These are phyloP conservation scores for Thielaviopsis cerberus DNA, from an alignment of 2,329 filamentous ascomycete species.

Conservation along the genomic window DNA sequence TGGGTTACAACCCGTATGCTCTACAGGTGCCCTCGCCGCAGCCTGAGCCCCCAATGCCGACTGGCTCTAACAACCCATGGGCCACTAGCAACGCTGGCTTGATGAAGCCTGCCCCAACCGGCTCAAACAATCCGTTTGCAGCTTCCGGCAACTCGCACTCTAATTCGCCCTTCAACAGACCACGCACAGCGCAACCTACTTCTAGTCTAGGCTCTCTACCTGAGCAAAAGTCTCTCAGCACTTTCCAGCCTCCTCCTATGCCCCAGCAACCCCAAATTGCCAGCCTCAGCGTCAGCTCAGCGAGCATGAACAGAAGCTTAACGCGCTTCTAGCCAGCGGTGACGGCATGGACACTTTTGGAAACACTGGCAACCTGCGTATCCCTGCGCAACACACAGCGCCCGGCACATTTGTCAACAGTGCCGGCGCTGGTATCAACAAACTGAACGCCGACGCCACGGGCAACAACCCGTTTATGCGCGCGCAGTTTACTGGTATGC, in stretches of 20 bases:
- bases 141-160: slow-evolving; percentile 22
- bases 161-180: slow-evolving; percentile 34
- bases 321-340: slow-evolving; percentile 65
- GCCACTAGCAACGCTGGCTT: slow-evolving; percentile 42
- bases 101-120: slow-evolving; percentile 68
- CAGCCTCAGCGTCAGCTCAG: slow-evolving; percentile 38
- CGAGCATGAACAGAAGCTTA: slow-evolving; percentile 58
- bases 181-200: slow-evolving; percentile 37
- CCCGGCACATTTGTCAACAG: slow-evolving; percentile 95
- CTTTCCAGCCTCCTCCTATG: slow-evolving; percentile 28
- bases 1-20: slow-evolving; percentile 36
- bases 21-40: slow-evolving; percentile 25
- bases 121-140: slow-evolving; percentile 96
- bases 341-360: slow-evolving; percentile 96
- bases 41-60: slow-evolving; percentile 45
- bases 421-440: slow-evolving; percentile 60
- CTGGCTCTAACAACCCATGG: slow-evolving; percentile 92
- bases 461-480: slow-evolving; percentile 81
- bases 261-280: slow-evolving; percentile 20
- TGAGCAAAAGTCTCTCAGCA: slow-evolving; percentile 62
- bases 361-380: slow-evolving; percentile 88
- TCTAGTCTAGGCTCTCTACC: slow-evolving; percentile 58
- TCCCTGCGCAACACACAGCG: slow-evolving; percentile 88
- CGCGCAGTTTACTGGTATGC: slow-evolving; percentile 66
- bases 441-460: slow-evolving; percentile 51